These are phyloP conservation scores for Ligustrum vulgare DNA, from an alignment of 257 asterid species.

Conservation along the genomic window DNA sequence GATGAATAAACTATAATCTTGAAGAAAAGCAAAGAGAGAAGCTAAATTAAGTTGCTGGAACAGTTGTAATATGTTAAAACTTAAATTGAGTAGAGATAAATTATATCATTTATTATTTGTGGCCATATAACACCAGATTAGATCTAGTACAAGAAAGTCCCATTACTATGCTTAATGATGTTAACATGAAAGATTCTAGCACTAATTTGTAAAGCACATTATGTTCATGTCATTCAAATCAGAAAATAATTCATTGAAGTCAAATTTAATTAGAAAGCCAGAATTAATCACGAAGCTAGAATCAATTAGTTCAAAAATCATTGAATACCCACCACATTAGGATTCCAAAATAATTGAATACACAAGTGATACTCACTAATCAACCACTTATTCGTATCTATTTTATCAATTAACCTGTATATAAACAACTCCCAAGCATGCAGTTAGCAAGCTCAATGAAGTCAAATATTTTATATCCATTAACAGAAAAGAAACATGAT, in stretches of 20 bases:
- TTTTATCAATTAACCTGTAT: no score
- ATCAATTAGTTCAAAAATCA: no score
- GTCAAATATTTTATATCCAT: no score
- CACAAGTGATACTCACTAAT: no score
- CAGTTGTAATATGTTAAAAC: background rate
- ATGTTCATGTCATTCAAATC: background rate
- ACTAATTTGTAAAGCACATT: background rate
- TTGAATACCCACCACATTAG: no score
- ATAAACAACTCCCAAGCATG: no score
- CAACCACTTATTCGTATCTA: no score
- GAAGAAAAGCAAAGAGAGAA: background rate
- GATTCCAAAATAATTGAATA: no score
- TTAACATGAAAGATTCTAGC: conserved; percentile 7
- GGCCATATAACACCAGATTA: background rate
- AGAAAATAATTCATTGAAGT: background rate
- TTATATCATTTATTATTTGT: no score
- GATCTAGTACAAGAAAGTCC: background rate
- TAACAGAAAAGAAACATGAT: no score
- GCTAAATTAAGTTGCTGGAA: conserved; percentile 3
- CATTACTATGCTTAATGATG: background rate
- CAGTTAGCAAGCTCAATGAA: no score
- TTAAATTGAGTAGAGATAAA: background rate
- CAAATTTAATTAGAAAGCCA: background rate
- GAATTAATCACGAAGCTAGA: no score
- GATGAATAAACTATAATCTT: background rate